Evolutionary conservation across 2,329 filamentous ascomycete species (phyloP).

Genomic region (Fusarium equiseti): DNA sequence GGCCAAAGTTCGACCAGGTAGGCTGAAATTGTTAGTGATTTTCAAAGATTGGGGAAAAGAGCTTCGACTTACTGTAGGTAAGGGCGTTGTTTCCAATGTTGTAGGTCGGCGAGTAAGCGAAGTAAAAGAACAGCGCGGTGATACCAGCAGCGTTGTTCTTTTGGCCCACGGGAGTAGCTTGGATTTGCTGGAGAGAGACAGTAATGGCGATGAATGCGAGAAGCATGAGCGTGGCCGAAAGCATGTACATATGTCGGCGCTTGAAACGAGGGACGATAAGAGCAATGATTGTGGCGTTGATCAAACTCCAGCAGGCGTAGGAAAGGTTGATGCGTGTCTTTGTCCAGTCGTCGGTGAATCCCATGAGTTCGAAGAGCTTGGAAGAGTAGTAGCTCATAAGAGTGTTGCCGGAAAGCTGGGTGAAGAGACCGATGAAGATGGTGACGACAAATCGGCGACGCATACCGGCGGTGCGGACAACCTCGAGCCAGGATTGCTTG

Average conservation of each 20-base stretch:
- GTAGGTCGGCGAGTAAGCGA: conserved; percentile 35
- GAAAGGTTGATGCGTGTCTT: conserved; percentile 63
- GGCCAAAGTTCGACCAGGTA: conserved; percentile 72
- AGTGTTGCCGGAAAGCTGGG: conserved; percentile 65
- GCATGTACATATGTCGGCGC: conserved; percentile 64
- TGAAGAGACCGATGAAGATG: conserved; percentile 64
- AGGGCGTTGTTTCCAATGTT: conserved; percentile 41
- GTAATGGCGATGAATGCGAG: conserved; percentile 68
- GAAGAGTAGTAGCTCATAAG: conserved; percentile 49
- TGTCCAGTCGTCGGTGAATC: conserved; percentile 54
- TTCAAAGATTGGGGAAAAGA: not conserved
- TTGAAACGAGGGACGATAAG: conserved; percentile 60
- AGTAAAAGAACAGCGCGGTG: conserved; percentile 35
- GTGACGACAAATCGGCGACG: conserved; percentile 62
- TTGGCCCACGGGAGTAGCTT: conserved; percentile 48
- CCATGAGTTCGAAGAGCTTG: conserved; percentile 59
- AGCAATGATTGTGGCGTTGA: conserved; percentile 57
- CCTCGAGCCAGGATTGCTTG: conserved; percentile 62
- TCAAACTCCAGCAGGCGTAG: conserved; percentile 59
- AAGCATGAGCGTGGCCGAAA: conserved; percentile 61
- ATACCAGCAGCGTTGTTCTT: conserved; percentile 29
- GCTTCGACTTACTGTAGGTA: conserved; percentile 39
- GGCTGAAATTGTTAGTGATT: conserved; percentile 24
- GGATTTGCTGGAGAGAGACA: conserved; percentile 56
- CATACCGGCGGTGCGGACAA: conserved; percentile 63